Evolutionary conservation across 2,329 filamentous ascomycete species (phyloP), one percentile per base, ranked within the genome.

Genomic region (Sclerotinia sclerotiorum): DNA sequence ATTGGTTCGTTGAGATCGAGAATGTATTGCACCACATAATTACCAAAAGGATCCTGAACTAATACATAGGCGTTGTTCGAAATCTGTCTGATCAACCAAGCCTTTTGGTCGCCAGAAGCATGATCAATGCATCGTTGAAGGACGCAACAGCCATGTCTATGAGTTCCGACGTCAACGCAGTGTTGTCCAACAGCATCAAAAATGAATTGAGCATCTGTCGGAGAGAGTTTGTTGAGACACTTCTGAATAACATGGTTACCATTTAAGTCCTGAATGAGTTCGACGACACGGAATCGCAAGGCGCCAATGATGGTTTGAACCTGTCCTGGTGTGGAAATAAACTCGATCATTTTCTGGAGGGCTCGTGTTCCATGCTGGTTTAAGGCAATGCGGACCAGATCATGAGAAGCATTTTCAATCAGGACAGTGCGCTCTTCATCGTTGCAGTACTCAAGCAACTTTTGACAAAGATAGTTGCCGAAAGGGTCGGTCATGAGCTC

Each of bases 201-300:
- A 78, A 99, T 98, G 84, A 99, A 99, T 78, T 97, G 90, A 17
- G 94, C 92, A 79, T 98, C 91, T 62, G 86, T 82, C 1, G 93
- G 84, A 72, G 88, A 90, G 51, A 99, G 89, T 79, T 97, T 96
- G 82, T 98, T 99, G 66, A 99, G 86, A 77, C 95, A 99, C 82
- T 99, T 99, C 81, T 99, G 95, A 72, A 99, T 97, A 76, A 99
- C 95, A 76, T 99, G 95, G 76, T 99, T 99, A 79, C 95, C 95
- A 77, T 99, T 99, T 65, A 99, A 84, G 75, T 99, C 95, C 79
- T 99, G 93, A 71, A 99, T 97, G 67, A 99, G 86, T 74, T 95
- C 90, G 27, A 99, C 95, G 61, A 99, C 95, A 70, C 92, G 88
- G 78, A 88, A 85, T 72, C 89, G 87, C 63, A 99, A 85, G 19